Base-by-base conservation (phyloP, 371 early-diverging fungal genomes). In the Mortierella sp. region DNA sequence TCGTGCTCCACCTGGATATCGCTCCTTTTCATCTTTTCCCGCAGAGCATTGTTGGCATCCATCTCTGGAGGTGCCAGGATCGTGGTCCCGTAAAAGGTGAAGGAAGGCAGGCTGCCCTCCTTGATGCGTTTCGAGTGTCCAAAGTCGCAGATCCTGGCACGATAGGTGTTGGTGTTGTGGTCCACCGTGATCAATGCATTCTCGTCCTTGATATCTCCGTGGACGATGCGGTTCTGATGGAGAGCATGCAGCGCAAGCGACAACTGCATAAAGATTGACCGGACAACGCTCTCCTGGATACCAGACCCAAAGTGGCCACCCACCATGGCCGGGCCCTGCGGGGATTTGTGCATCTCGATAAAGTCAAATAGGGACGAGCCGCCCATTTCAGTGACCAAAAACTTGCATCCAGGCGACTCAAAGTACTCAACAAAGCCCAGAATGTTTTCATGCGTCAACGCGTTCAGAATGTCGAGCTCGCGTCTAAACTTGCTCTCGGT, bases 201-300 rank as follows among this genome's bases (percentile, higher is more conserved):
- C 72, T 79, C 82, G 51, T 86, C 86, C 75, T 86, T 86, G 71
- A 86, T 72, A 57, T 86, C 86, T 5, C 86, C 86, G 70, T 86
- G 86, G 28, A 86, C 82, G 43, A 86, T 78, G 61, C 37, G 34
- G 67, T 86, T 74, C 5, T 76, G 61, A 31, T 86, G 86, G 71
- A 86, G 50, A 26, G 76, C 76, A 43, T 79, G 77, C 16, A 86
- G 75, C 3, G 74, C 86, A n/a, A 57, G 72, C 0, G 86, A 76
- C 4, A 86, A 70, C 40, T 86, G 86, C 16, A 69, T 71, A 53
- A 86, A 86, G n/a, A 86, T 76, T 26, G 82, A 81, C 11, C 72
- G 74, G 11, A 82, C 40, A 9, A 74, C 76, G 3, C 69, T 72
- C 79, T 78, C 74, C 4, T 81, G 76, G 71, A 86, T 81, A 26